phyloP scores from a whole-genome alignment of 257 asterid genomes.

The Haberlea rhodopensis region DNA sequence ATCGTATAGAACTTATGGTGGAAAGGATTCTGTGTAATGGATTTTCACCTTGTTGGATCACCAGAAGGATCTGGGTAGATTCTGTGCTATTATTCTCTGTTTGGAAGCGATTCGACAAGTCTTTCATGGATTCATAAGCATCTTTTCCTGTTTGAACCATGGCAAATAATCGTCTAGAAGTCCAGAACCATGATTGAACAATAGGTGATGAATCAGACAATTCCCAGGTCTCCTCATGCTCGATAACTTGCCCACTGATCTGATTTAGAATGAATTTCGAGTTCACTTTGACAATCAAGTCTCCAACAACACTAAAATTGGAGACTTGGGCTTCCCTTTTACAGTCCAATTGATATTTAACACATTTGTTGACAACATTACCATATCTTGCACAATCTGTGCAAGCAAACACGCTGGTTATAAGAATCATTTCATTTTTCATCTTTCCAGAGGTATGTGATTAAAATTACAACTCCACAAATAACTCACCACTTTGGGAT shows the following conservation, averaged over 20 bases:
- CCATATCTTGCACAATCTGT: constrained; percentile 91
- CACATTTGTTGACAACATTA: constrained; percentile 72
- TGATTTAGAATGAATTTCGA: constrained; percentile 81
- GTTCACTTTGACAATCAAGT: constrained; percentile 59
- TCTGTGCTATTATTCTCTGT: no score
- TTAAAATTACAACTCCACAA: not conserved
- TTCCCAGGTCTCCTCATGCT: constrained; percentile 84
- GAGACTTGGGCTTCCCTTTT: no score
- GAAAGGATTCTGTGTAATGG: not conserved
- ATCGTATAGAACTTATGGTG: not conserved
- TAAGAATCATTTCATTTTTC: no score
- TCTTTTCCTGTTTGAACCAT: constrained; percentile 68
- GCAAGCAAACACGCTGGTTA: not conserved
- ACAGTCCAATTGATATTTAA: constrained; percentile 81
- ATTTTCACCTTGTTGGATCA: no score
- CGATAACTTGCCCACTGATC: constrained; percentile 89
- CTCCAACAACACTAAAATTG: constrained; percentile 55
- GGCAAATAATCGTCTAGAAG: constrained; percentile 60
- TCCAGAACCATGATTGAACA: no score
- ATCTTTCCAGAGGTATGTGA: constrained; percentile 4
- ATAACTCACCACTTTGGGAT: no score
- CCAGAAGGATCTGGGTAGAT: no score
- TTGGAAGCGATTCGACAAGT: no score
- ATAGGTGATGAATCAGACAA: constrained; percentile 54
- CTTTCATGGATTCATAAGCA: constrained; percentile 52